Percentiles rank a stretch among this genome's conserved stretches.
phyloP scores from a whole-genome alignment of 2,329 filamentous ascomycete species.

The Fusarium sublunatum region DNA sequence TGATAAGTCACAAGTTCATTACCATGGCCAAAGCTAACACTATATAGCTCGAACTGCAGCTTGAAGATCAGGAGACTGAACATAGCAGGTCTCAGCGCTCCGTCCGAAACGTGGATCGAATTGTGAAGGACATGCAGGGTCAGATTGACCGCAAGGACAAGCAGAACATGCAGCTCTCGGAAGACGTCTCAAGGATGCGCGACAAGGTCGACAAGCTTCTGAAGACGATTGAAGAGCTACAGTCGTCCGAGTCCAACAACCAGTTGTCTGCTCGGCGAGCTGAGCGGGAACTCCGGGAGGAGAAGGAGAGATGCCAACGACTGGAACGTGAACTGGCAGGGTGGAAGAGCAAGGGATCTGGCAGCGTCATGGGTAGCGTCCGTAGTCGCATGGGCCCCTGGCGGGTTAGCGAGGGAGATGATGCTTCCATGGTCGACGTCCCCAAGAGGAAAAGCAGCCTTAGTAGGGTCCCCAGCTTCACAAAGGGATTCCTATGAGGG shows the following conservation, averaged over 20 bases:
- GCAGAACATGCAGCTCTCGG: constrained; percentile 80
- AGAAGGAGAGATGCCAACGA: constrained; percentile 81
- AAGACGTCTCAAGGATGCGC: constrained; percentile 85
- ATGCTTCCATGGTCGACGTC: constrained; percentile 60
- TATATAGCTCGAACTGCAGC: constrained; percentile 82
- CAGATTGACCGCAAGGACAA: constrained; percentile 96
- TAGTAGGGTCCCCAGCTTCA: constrained; percentile 73
- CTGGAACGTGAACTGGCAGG: constrained; percentile 91
- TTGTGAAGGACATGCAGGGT: constrained; percentile 89
- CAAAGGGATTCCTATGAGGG: constrained; percentile 78
- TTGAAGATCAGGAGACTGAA: constrained; percentile 84
- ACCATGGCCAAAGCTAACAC: constrained; percentile 30
- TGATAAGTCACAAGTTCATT: constrained; percentile 20
- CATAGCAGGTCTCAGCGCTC: constrained; percentile 85
- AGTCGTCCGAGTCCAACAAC: constrained; percentile 83
- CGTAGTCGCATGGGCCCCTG: constrained; percentile 52
- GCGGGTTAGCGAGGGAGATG: constrained; percentile 55
- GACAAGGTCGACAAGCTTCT: constrained; percentile 93
- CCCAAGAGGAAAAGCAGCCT: constrained; percentile 75
- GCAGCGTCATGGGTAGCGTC: constrained; percentile 60
- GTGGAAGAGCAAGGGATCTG: constrained; percentile 75
- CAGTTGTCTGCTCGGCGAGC: constrained; percentile 86
- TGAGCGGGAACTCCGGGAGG: constrained; percentile 89
- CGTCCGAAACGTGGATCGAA: constrained; percentile 91
- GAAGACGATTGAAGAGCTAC: constrained; percentile 91